Evolutionary conservation across 2,329 filamentous ascomycete species (phyloP).

Genomic region (Alternaria tenuissima): DNA sequence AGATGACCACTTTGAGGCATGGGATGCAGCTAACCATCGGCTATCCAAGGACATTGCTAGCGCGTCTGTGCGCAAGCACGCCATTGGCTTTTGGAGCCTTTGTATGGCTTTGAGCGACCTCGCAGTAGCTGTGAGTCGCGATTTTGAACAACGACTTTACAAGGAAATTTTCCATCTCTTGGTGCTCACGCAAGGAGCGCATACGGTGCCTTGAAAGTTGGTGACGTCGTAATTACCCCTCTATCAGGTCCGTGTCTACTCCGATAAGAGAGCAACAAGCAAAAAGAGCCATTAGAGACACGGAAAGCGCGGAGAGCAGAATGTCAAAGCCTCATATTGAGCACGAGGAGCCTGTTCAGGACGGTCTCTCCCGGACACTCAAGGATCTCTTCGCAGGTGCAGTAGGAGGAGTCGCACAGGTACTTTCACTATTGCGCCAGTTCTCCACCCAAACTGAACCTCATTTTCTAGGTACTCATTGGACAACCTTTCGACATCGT

Average conservation of each 20-base stretch:
- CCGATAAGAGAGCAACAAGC: conserved; percentile 16
- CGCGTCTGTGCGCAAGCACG: conserved; percentile 35
- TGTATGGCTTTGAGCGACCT: not conserved
- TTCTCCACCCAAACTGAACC: not conserved
- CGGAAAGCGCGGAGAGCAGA: conserved; percentile 11
- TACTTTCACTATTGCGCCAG: not conserved
- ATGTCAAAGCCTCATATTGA: conserved; percentile 51
- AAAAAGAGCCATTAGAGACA: conserved; percentile 1
- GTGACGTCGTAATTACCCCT: conserved; percentile 14
- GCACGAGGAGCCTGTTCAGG: conserved; percentile 46
- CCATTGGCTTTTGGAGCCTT: conserved; percentile 23
- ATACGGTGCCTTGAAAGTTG: not conserved
- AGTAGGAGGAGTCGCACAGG: conserved; percentile 79
- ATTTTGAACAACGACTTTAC: not conserved
- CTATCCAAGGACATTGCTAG: conserved; percentile 20
- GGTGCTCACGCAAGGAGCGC: not conserved
- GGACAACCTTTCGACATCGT: conserved; percentile 76
- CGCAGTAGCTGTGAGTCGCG: not conserved
- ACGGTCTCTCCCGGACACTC: conserved; percentile 57
- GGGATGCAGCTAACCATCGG: conserved; percentile 20
- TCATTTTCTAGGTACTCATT: conserved; percentile 75
- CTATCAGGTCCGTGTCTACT: conserved; percentile 16
- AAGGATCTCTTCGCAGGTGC: conserved; percentile 81
- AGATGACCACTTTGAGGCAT: conserved; percentile 23
- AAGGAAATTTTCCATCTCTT: not conserved